Conservation (phyloP, 441 rosid genomes). For the Jatropha podagrica region DNA sequence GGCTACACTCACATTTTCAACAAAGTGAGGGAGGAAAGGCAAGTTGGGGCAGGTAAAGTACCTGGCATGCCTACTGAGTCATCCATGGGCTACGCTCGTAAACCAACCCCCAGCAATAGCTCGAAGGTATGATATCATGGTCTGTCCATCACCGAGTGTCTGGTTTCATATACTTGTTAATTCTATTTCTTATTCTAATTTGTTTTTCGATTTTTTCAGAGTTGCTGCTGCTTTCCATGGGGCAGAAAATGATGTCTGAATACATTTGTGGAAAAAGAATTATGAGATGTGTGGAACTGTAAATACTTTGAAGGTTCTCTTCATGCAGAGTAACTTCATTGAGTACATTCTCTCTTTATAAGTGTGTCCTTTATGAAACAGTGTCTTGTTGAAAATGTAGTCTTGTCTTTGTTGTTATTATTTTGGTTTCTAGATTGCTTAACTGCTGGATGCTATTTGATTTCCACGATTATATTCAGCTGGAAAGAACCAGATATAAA, state of each 20-base stretch:
- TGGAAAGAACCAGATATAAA: conserved; percentile 14
- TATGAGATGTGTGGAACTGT: conserved; percentile 31
- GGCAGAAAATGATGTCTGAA: conserved; percentile 43
- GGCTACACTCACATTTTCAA: conserved; percentile 85
- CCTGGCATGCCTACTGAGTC: conserved; percentile 46
- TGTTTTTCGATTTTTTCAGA: conserved; percentile 35
- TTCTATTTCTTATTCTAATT: conserved; percentile 3
- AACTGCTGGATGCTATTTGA: background rate
- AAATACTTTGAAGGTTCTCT: conserved; percentile 39
- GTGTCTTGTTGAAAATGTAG: conserved; percentile 10
- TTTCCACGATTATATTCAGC: conserved; percentile 11
- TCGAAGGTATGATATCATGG: conserved; percentile 37
- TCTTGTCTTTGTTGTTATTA: background rate
- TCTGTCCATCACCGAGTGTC: background rate
- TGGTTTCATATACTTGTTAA: background rate
- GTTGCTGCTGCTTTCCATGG: conserved; percentile 75
- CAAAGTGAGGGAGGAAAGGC: conserved; percentile 79
- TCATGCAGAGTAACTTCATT: conserved; percentile 18
- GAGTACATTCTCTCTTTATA: conserved; percentile 19
- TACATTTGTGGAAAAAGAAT: conserved; percentile 21
- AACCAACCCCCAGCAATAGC: conserved; percentile 21
- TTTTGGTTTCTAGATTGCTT: background rate
- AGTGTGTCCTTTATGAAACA: conserved; percentile 25
- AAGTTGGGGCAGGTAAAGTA: conserved; percentile 36
- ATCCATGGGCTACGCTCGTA: conserved; percentile 28